phyloP scores from a whole-genome alignment of 2,329 filamentous ascomycete genomes.

The Aspergillus luchuensis region DNA sequence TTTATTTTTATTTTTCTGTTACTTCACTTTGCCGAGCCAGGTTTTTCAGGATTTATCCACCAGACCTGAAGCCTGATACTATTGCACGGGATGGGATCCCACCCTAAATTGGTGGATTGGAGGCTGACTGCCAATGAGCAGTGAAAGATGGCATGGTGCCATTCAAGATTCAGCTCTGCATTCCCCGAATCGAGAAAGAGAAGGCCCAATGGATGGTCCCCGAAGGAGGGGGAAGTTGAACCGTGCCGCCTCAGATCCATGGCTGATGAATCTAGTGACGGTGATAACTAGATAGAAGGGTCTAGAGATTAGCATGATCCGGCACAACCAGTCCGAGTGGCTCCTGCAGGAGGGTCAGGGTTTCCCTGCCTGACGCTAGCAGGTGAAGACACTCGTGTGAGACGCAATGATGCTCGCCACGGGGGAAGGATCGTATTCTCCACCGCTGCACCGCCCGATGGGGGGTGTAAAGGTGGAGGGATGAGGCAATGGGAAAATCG shows the following conservation, averaged over 20 bases:
- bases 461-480: conserved; percentile 3
- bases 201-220: conserved; percentile 18
- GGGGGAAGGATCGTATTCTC: conserved; percentile 15
- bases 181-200: conserved; percentile 18
- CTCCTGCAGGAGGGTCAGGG: conserved; percentile 16
- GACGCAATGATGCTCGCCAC: conserved; percentile 21
- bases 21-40: not conserved
- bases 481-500: not conserved
- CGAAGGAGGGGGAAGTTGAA: conserved; percentile 2
- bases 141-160: conserved; percentile 12
- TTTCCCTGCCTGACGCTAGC: conserved; percentile 16
- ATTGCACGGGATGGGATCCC: conserved; percentile 13
- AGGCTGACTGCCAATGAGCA: conserved; percentile 23
- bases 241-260: conserved; percentile 15
- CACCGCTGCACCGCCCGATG: conserved; percentile 16
- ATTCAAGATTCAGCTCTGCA: conserved; percentile 17
- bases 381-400: conserved; percentile 15
- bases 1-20: not conserved
- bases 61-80: conserved; percentile 9
- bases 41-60: not conserved
- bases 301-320: conserved; percentile 11
- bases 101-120: conserved; percentile 8
- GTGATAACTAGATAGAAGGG: conserved; percentile 15
- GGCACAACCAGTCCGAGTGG: conserved; percentile 12
- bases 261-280: conserved; percentile 11